phyloP scores from a whole-genome alignment of 2,329 filamentous ascomycete genomes.

The Penicillium digitatum region DNA sequence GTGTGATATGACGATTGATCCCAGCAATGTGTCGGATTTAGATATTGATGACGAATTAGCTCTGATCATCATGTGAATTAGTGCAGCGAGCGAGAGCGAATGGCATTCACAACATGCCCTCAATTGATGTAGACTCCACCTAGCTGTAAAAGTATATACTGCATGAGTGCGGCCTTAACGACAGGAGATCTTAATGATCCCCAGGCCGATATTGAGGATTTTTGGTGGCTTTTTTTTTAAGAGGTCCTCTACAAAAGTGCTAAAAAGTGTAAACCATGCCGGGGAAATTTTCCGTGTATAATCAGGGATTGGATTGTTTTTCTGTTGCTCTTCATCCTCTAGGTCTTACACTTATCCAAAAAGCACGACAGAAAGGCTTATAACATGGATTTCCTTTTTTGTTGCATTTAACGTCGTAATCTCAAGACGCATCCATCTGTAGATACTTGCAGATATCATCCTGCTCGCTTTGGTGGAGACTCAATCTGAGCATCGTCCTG shows the following conservation, averaged over 20 bases:
- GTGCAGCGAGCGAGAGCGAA: neutral
- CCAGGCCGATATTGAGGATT: too few species aligned
- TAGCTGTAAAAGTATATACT: too few species aligned
- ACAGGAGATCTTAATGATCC: too few species aligned
- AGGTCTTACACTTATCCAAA: neutral
- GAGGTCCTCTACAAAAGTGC: too few species aligned
- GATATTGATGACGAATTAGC: neutral
- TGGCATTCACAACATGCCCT: neutral
- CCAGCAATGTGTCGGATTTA: neutral
- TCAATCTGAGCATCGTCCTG: constrained; percentile 5
- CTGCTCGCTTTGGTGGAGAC: constrained; percentile 17
- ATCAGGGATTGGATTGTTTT: too few species aligned
- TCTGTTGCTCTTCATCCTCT: neutral
- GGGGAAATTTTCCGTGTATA: too few species aligned
- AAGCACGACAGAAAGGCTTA: neutral
- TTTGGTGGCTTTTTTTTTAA: too few species aligned
- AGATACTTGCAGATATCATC: neutral
- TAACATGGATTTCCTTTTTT: neutral
- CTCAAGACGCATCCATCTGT: neutral
- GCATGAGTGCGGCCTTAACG: too few species aligned
- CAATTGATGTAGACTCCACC: neutral
- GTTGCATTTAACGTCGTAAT: neutral
- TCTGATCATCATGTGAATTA: neutral
- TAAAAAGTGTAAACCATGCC: too few species aligned
- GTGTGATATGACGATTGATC: neutral